phyloP scores from a whole-genome alignment of 805 yeast species.

The Kuraishia cidri region DNA sequence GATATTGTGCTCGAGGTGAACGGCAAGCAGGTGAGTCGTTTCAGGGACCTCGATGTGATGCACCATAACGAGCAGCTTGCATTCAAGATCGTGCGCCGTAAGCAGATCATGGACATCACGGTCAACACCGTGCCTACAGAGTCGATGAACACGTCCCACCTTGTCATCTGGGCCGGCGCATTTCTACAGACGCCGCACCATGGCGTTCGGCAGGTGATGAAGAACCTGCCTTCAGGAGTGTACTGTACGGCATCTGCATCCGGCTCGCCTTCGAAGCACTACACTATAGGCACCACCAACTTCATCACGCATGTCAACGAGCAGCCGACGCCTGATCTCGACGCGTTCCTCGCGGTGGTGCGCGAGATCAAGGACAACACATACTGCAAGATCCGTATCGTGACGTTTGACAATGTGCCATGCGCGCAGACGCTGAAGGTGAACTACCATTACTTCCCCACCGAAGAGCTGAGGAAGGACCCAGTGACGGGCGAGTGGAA shows the following conservation, averaged over 20 bases:
- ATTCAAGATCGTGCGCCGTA: constrained; percentile 66
- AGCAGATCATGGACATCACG: constrained; percentile 46
- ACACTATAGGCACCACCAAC: constrained; percentile 68
- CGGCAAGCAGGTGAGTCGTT: constrained; percentile 52
- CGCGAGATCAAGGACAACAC: constrained; percentile 67
- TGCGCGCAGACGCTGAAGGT: constrained; percentile 80
- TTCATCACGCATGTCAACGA: constrained; percentile 90
- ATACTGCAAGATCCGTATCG: constrained; percentile 72
- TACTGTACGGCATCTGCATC: constrained; percentile 66
- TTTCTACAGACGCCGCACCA: constrained; percentile 85
- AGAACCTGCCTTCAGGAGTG: constrained; percentile 71
- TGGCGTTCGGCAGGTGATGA: constrained; percentile 80
- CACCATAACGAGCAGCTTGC: constrained; percentile 30
- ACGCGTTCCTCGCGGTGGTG: constrained; percentile 58
- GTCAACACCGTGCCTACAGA: constrained; percentile 61
- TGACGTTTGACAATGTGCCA: constrained; percentile 81
- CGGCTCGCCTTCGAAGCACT: constrained; percentile 85
- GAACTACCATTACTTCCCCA: constrained; percentile 83
- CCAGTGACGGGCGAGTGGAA: constrained; percentile 40
- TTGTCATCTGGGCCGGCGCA: constrained; percentile 80
- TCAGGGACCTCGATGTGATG: constrained; percentile 55
- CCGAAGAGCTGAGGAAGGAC: constrained; percentile 49
- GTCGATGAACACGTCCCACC: constrained; percentile 49
- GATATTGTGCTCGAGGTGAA: constrained; percentile 72
- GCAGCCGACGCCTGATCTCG: constrained; percentile 57